Evolutionary conservation across 139 green algal genomes (phyloP), one percentile per base, ranked within the genome.

Genomic region (Auxenochlorella pyrenoidosa): DNA sequence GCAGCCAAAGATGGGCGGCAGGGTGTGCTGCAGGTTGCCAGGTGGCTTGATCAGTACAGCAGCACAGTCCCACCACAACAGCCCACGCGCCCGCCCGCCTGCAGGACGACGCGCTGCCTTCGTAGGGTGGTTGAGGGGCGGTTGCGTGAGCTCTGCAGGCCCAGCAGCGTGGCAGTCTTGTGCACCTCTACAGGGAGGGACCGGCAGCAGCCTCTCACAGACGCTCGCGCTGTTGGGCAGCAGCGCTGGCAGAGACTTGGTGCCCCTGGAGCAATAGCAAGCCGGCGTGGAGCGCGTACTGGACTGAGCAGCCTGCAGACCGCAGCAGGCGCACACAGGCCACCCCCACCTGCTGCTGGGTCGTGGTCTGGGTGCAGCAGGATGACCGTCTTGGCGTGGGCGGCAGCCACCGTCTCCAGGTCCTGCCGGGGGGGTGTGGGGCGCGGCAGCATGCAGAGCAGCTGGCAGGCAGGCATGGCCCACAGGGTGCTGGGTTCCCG

Each of bases 291-390:
- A 8, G 24, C 59, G 19, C 22, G 59, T 12, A 68, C 59, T 3
- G 16, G 10, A 8, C 54, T 26, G 63, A 16, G 63, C 63, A 36
- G 72, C 38, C 8, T 30, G 28, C 68, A 75, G 6, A 2, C 40
- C 19, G 18, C 72, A 54, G 10, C 38, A 60, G 41, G 15, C 26
- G 21, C 58, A 2, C 22, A n/a, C n/a, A n/a, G n/a, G n/a, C n/a
- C n/a, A n/a, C n/a, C n/a, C 79, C 8, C 79, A 84, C 79, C 79
- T 84, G 54, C 54, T 63, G 54, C 54, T 4, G 54, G 54, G 41
- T 84, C 77, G 2, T 58, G 73, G 66, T 90, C 88, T 3, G 85
- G 85, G 36, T 89, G 86, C 51, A 89, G 70, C 32, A 89, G 32
- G 40, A 89, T 82, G 16, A 89, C 80, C 3, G 86, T 89, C 47